These are phyloP conservation scores for Starmera stellimalicola DNA, from an alignment of 1,139 yeast species.

Conservation along the genomic window DNA sequence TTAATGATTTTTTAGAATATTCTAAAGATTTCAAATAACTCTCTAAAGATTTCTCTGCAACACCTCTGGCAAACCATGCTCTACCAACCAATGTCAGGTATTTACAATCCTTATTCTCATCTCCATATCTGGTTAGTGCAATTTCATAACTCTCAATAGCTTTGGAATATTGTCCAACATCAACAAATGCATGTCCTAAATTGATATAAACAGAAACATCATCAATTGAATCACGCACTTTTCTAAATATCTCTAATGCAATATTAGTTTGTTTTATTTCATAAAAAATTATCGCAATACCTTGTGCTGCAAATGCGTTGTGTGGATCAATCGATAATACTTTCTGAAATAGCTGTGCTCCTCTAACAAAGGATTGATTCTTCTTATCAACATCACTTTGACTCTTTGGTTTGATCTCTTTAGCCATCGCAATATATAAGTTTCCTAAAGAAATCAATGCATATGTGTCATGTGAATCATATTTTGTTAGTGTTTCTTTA, in stretches of 20 bases:
- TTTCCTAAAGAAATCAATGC: slow-evolving; percentile 88
- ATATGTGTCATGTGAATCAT: slow-evolving; percentile 81
- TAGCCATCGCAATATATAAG: slow-evolving; percentile 72
- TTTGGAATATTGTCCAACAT: slow-evolving; percentile 71
- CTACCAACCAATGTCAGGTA: slow-evolving; percentile 71
- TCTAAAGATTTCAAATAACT: slow-evolving; percentile 55
- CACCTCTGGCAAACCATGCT: slow-evolving; percentile 84
- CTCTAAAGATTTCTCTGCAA: slow-evolving; percentile 52
- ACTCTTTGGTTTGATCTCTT: slow-evolving; percentile 52
- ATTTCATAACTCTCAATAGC: slow-evolving; percentile 86
- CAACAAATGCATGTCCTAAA: slow-evolving; percentile 80
- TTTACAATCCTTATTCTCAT: slow-evolving; percentile 42
- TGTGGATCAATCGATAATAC: slow-evolving; percentile 76
- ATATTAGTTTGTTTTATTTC: slow-evolving; percentile 70
- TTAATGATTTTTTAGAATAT: slow-evolving; percentile 51
- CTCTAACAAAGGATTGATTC: slow-evolving; percentile 73
- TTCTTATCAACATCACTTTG: slow-evolving; percentile 55
- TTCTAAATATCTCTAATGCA: slow-evolving; percentile 81
- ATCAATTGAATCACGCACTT: slow-evolving; percentile 80
- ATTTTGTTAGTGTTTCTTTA: slow-evolving; percentile 72
- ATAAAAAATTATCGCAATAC: slow-evolving; percentile 87
- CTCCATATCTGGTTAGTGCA: slow-evolving; percentile 59
- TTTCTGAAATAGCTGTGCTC: slow-evolving; percentile 83
- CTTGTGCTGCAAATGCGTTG: slow-evolving; percentile 96
- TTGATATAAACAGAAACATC: slow-evolving; percentile 80